Base-by-base conservation (phyloP, 1,284 basidiomycete genomes). In the Leccinum angustisporum region DNA sequence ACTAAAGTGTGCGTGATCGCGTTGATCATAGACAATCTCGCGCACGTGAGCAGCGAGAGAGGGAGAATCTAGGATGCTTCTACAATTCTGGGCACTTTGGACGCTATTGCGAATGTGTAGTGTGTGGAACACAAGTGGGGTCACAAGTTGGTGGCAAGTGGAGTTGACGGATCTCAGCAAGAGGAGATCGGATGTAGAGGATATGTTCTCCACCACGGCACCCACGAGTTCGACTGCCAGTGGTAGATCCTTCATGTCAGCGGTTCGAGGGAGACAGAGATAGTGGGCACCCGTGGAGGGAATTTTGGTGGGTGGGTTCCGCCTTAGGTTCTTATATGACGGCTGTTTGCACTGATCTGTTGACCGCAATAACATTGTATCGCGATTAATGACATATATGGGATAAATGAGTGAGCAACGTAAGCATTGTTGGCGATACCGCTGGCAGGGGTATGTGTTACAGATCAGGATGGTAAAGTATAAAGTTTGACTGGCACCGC, bases 141-240 rank as follows among this genome's bases (percentile, higher is more conserved):
- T 75, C 30, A 65, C 74, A 0, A 73, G 65, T 14, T 61, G 54
- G 18, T 61, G 63, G 21, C 67, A 73, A 1, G 61, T 59, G 5
- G 70, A 56, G 62, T 75, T 72, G 56, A 76, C 57, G 18, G 57
- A 60, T 54, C 71, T 73, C 13, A 73, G 58, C 6, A 68, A 58
- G 18, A 76, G 68, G 54, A 75, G 71, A 30, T 74, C 74, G 18
- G 65, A 56, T 34, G 63, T 40, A 5, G 69, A 65, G 5, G 64
- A 58, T 10, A 76, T 25, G 57, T 63, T 74, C 27, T 71, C 64
- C 6, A 68, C 65, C 46, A 73, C 63, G 1, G 63, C 61, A 34
- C 62, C 63, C 56, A 73, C 60, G 21, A 73, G 72, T 57, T 73
- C 74, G 9, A 74, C 52, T n/a, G n/a, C n/a, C n/a, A n/a, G n/a